Base-by-base conservation (phyloP, 1,284 basidiomycete species). In the Coniophora puteana region DNA sequence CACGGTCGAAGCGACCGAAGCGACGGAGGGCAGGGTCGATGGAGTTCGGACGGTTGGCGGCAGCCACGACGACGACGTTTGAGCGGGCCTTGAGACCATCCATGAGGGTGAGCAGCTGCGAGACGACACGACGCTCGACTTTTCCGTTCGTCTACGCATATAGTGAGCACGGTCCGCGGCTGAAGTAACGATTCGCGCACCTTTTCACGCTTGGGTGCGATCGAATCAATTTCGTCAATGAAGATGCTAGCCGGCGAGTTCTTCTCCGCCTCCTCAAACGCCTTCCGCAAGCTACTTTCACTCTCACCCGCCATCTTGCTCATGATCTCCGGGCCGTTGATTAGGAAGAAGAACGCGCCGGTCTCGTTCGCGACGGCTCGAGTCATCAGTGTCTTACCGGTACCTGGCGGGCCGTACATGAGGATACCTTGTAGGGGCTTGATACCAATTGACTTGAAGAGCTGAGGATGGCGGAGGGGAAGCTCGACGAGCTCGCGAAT, bases 211-310 rank as follows among this genome's bases (percentile, higher is more conserved):
- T 99, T 99, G 22, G 96, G 96, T 12, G 95, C 96, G 56, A 99
- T 99, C 0, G 94, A 96, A 64, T 99, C 96, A 53, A 99, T 91
- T 71, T 99, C 95, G 68, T 99, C 95, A 59, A 96, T 96, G 74
- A 99, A 99, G 71, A 99, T 99, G 72, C 99, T 99, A 27, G 95
- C 89, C 17, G 95, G 95, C n/a, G 92, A 93, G 71, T 98, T 98
- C 80, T 98, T 98, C 72, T 99, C 95, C 5, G 96, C 95, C 71
- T 98, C 95, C 66, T 98, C 94, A 64, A 99, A 99, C 5, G 95
- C 94, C 66, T 99, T 98, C 51, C 96, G 77, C 47, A 99, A 70
- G 67, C 98, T 99, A 53, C 89, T 93, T 65, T 99, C 96, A 59
- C 84, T 89, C 71, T 99, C 96, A 58, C 94, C 94, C 44, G 94